Conservation (phyloP, 805 yeast species). For the Wickerhamiella musiphila region DNA sequence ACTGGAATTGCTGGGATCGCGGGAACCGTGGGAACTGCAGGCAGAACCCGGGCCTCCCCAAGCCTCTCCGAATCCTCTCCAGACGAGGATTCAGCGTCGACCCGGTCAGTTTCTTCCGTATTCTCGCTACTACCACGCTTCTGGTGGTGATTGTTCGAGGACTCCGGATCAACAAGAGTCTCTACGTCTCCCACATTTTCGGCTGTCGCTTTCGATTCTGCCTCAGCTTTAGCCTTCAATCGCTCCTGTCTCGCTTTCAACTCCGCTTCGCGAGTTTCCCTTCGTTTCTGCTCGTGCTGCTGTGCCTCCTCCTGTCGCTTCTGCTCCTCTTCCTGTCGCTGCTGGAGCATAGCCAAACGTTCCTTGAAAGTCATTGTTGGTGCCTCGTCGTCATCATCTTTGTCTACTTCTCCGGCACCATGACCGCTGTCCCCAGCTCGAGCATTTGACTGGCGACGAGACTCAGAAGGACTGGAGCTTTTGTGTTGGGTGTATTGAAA, state of each 20-base stretch:
- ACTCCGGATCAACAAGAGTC: too few species aligned
- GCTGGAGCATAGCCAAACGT: conserved; percentile 67
- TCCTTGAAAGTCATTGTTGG: conserved; percentile 77
- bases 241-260: conserved; percentile 3
- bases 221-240: too few species aligned
- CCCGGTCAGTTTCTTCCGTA: not conserved
- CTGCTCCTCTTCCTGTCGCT: conserved; percentile 64
- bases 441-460: not conserved
- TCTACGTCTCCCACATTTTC: too few species aligned
- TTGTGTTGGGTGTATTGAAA: conserved; percentile 2
- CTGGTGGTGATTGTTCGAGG: too few species aligned
- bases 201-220: too few species aligned
- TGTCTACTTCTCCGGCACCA: conserved; percentile 1
- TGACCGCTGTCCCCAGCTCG: too few species aligned
- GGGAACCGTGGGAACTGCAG: too few species aligned
- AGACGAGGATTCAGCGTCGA: conserved; percentile 4
- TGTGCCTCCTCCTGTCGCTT: conserved; percentile 44
- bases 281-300: conserved; percentile 27
- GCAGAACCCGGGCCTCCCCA: too few species aligned
- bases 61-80: too few species aligned
- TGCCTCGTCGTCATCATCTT: conserved; percentile 30
- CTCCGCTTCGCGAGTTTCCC: conserved; percentile 12
- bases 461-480: too few species aligned
- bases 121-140: too few species aligned
- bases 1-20: too few species aligned